Conservation (phyloP, 805 yeast species). For the Candida sithepensis region DNA sequence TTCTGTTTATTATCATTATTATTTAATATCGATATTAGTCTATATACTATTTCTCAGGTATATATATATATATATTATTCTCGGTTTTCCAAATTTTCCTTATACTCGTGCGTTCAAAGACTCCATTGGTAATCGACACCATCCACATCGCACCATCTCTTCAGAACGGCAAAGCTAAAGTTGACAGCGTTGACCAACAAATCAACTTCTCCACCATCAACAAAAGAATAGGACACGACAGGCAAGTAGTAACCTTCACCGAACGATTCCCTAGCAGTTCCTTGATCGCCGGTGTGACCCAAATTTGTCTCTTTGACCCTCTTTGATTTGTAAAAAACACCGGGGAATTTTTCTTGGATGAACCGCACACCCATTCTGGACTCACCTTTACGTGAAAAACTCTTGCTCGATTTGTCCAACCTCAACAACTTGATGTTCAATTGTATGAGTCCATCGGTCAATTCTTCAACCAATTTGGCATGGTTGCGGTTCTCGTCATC, state of each 20-base stretch:
- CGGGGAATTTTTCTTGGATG: conserved; percentile 15
- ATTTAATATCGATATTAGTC: no score
- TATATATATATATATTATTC: no score
- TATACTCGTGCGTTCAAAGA: neutral
- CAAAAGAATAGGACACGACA: neutral
- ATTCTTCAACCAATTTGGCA: conserved; percentile 1
- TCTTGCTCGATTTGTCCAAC: conserved; percentile 9
- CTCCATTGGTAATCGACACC: conserved; percentile 16
- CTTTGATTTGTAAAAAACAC: conserved; percentile 4
- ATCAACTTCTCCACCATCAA: neutral
- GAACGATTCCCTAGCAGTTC: neutral
- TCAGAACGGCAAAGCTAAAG: conserved; percentile 21
- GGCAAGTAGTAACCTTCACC: neutral
- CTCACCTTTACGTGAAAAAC: conserved; percentile 17
- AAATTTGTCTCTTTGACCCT: neutral
- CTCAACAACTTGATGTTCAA: conserved; percentile 12
- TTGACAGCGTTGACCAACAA: conserved; percentile 17
- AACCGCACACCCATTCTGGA: conserved; percentile 10
- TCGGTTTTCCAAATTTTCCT: no score
- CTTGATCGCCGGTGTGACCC: no score
- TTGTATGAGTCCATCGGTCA: conserved; percentile 1
- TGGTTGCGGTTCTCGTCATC: no score
- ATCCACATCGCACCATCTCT: conserved; percentile 16
- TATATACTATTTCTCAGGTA: no score
- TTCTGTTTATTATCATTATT: no score